These are phyloP conservation scores for Ogataea polymorpha DNA, from an alignment of 805 yeast genomes.

Conservation along the genomic window DNA sequence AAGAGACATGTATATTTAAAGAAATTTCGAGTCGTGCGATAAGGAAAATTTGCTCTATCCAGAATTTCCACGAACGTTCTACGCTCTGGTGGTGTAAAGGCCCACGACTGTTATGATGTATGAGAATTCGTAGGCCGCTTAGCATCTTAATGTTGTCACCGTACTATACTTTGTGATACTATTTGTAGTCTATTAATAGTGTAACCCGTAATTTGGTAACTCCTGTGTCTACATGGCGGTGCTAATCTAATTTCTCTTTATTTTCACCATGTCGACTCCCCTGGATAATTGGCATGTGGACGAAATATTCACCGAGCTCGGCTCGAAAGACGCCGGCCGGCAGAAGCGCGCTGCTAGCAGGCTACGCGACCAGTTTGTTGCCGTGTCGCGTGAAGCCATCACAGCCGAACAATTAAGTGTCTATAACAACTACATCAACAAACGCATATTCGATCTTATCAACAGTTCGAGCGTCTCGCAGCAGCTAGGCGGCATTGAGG, in stretches of 20 bases:
- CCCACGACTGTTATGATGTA: too few relatives aligned
- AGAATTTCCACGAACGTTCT: constrained; percentile 7
- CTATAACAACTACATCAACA: constrained; percentile 81
- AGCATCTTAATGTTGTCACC: too few relatives aligned
- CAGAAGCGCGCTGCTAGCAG: constrained; percentile 62
- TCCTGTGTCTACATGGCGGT: background rate
- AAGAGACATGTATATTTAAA: background rate
- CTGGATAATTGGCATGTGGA: constrained; percentile 28
- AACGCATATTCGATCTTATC: constrained; percentile 79
- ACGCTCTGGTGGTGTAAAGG: background rate
- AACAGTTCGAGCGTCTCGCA: constrained; percentile 70
- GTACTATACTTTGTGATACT: too few relatives aligned
- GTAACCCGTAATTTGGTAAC: too few relatives aligned
- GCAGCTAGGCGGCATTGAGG: constrained; percentile 86
- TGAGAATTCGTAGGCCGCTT: too few relatives aligned
- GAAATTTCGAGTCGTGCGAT: constrained; percentile 6
- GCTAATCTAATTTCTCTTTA: constrained; percentile 1
- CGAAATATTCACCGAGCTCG: constrained; percentile 51
- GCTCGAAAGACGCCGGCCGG: constrained; percentile 40
- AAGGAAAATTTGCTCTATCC: background rate
- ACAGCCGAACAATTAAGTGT: constrained; percentile 78
- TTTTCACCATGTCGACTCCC: constrained; percentile 8
- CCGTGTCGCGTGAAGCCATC: constrained; percentile 69
- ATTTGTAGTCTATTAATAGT: too few relatives aligned
- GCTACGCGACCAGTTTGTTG: constrained; percentile 62